Conservation (phyloP, 169 alveolate genomes). For the Cystoisospora suis region DNA sequence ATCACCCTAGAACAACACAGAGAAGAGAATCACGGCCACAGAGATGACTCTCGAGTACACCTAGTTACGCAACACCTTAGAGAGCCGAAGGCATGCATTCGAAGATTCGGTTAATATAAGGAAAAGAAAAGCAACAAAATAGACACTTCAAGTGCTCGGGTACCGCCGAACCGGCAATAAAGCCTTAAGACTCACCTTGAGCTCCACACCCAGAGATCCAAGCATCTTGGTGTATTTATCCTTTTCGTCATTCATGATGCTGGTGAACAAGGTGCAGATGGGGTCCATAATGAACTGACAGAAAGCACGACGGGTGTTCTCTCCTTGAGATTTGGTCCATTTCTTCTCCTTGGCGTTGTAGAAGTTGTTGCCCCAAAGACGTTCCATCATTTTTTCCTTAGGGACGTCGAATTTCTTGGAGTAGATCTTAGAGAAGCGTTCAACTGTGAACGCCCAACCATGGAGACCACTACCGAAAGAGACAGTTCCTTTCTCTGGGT, state of each 20-base stretch:
- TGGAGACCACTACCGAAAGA: constrained; percentile 98
- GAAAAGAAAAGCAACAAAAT: too few relatives aligned
- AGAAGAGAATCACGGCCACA: neutral
- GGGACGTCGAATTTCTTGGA: constrained; percentile 95
- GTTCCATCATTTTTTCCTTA: constrained; percentile 94
- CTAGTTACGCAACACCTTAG: too few relatives aligned
- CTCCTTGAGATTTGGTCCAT: constrained; percentile 79
- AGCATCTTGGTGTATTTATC: constrained; percentile 93
- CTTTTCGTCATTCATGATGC: constrained; percentile 91
- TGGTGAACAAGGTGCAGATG: constrained; percentile 92
- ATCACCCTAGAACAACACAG: constrained; percentile 67
- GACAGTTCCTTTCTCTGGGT: constrained; percentile 97
- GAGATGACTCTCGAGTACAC: too few relatives aligned
- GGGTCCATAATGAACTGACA: constrained; percentile 99
- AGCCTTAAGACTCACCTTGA: constrained; percentile 79
- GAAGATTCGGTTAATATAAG: too few relatives aligned
- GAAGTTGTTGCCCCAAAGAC: constrained; percentile 99
- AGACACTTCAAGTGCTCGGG: neutral
- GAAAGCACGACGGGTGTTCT: constrained; percentile 80
- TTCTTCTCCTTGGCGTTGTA: constrained; percentile 95
- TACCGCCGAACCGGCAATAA: neutral
- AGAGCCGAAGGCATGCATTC: too few relatives aligned
- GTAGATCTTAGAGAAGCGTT: constrained; percentile 95
- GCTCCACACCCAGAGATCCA: constrained; percentile 89
- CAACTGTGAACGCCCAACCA: constrained; percentile 99